Conservation (phyloP, 2,329 filamentous ascomycete genomes). For the Ophiostoma quercus region DNA sequence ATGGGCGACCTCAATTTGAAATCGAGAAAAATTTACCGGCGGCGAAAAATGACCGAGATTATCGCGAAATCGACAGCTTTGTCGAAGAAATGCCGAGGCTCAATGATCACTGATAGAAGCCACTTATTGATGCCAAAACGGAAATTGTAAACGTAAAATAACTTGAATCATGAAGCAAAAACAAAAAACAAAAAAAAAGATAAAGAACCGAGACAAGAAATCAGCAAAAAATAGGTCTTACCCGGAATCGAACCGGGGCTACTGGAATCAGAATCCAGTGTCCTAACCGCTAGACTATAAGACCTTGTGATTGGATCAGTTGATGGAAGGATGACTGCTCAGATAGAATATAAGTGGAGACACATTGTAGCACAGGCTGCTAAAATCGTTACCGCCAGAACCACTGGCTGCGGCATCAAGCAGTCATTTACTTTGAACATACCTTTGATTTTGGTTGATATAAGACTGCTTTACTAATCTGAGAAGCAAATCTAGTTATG, state of each 20-base stretch:
- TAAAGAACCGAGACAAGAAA: background rate
- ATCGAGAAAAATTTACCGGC: background rate
- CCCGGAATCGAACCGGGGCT: slow-evolving; percentile 12
- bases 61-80: background rate
- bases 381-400: no score
- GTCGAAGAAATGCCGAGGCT: background rate
- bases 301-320: background rate
- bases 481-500: no score
- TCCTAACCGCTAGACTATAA: slow-evolving; percentile 17
- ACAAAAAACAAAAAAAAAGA: background rate
- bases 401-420: no score
- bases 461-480: no score
- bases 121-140: no score
- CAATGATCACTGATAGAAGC: no score
- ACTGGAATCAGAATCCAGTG: slow-evolving; percentile 19
- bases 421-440: no score
- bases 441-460: no score
- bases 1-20: background rate
- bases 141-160: no score
- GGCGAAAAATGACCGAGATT: background rate
- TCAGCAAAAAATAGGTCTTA: slow-evolving; percentile 9
- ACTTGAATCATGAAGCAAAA: no score
- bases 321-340: background rate
- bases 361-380: no score
- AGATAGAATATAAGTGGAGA: background rate